Base-by-base conservation (phyloP, 1,284 basidiomycete genomes). In the Coniophora puteana region DNA sequence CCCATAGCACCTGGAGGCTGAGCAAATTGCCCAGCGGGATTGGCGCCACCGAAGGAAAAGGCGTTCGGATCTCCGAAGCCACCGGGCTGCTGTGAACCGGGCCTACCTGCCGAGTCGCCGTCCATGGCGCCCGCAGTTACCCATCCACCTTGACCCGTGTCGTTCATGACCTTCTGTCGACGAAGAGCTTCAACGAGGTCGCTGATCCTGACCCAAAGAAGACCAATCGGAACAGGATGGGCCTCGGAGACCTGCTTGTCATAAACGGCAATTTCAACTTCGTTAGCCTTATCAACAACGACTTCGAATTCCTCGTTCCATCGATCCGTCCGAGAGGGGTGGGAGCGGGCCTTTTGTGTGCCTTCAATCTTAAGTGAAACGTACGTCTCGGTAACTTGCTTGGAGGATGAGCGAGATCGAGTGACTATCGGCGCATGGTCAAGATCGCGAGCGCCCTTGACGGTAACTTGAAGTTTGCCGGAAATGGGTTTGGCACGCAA, bases 281-380 rank as follows among this genome's bases (percentile, higher is more conserved):
- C 96, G 62, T 95, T 98, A 25, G 94, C 94, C 64, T 97, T 98
- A 69, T 98, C 95, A 37, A 99, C 90, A 1, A 87, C 78, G 47
- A 99, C 91, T 63, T 96, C 91, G 50, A 99, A 98, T 46, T 93
- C 89, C 65, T 99, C 95, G 62, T 93, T 90, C 96, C 96, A 99
- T 36, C 89, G 83, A 65, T 99, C 96, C 35, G 86, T 95, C 48
- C 93, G 83, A 16, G 92, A 88, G 6, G 92, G 88, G 57, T 96
- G 93, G 1, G 95, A 95, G 43, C 88, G 83, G 7, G 92, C 94
- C 6, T 91, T 79, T 51, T 94, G 90, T 16, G 89, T 93, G 29
- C 96, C 94, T 71, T 99, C 96, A 14, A 99, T 89, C 60, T 97
- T 97, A 68, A 99, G 79, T 25, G 91, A 90, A 34, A 98, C 89